Evolutionary conservation across 352 stramenopile genomes (phyloP), one percentile per base, ranked within the genome.

Genomic region (Phytophthora sp.): DNA sequence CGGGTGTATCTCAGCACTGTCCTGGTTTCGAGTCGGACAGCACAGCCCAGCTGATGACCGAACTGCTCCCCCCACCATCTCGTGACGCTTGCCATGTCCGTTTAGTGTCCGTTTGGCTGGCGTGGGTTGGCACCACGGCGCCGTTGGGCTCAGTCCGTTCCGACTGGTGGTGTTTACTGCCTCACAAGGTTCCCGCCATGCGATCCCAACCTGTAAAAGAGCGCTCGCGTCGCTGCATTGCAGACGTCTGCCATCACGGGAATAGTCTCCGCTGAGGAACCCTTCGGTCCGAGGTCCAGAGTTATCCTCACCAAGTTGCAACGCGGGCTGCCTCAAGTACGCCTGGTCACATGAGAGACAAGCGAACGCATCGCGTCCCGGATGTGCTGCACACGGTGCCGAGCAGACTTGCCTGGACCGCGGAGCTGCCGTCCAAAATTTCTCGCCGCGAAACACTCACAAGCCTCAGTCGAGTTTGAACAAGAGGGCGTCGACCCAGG

Each of bases 291-390:
- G 34, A 41, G 20, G 17, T 49, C 31, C 31, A 52, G 54, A 48
- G 32, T 31, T 41, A 54, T 45, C 26, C 32, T 52, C n/a, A 21
- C n/a, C 45, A 57, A 45, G 27, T 51, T 65, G 56, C 45, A 58
- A 38, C 51, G 27, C 18, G 43, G 34, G 20, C 46, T 54, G 20
- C 30, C 31, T 54, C 31, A 43, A 54, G 21, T 24, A 31, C 30
- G 56, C 48, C 56, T 65, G 56, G 56, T 65, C 56, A 59, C 56
- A 65, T 65, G 56, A 41, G 46, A 65, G 56, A 65, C 56, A 65
- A 50, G 24, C 26, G n/a, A 49, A 37, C 45, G 26, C 54, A 49
- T 63, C 45, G 28, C 39, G 37, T 43, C 30, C 30, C 24, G 45
- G 56, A 65, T 65, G 37, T 49, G 56, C 46, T 44, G 55, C 46